phyloP scores from a whole-genome alignment of 192 early-diverging fungal genomes.

The Backusella liffmaniae region DNA sequence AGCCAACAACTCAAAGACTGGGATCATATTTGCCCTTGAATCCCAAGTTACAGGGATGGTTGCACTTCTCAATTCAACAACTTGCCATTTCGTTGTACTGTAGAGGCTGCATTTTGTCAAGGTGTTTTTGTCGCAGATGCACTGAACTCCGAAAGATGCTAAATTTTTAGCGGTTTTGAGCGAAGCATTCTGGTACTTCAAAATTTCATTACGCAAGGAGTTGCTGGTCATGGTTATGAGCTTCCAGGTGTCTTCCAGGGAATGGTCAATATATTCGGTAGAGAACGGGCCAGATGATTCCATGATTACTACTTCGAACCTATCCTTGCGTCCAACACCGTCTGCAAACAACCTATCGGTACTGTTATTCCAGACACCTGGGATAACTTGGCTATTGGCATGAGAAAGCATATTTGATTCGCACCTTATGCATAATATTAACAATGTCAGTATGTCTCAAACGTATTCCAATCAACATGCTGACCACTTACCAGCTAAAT shows the following conservation, averaged over 20 bases:
- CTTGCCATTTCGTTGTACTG: no score
- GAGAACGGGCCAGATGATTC: background rate
- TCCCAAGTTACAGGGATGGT: no score
- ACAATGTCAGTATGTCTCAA: background rate
- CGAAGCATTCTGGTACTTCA: background rate
- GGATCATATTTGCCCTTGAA: no score
- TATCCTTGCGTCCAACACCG: background rate
- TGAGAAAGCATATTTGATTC: background rate
- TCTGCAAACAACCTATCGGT: background rate
- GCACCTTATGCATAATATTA: background rate
- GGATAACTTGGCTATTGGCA: background rate
- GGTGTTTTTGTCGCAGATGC: no score
- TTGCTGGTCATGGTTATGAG: background rate
- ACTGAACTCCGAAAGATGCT: no score
- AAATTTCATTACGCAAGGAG: background rate
- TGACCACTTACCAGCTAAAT: background rate
- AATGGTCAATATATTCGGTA: background rate
- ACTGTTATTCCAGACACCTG: background rate
- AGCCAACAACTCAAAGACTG: no score
- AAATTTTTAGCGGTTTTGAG: no score
- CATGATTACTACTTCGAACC: background rate
- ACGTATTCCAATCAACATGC: background rate
- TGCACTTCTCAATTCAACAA: no score
- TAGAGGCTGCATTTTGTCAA: no score
- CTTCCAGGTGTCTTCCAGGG: background rate